Evolutionary conservation across 768 basidiomycete species (phyloP).

Genomic region (Collybia sordida): DNA sequence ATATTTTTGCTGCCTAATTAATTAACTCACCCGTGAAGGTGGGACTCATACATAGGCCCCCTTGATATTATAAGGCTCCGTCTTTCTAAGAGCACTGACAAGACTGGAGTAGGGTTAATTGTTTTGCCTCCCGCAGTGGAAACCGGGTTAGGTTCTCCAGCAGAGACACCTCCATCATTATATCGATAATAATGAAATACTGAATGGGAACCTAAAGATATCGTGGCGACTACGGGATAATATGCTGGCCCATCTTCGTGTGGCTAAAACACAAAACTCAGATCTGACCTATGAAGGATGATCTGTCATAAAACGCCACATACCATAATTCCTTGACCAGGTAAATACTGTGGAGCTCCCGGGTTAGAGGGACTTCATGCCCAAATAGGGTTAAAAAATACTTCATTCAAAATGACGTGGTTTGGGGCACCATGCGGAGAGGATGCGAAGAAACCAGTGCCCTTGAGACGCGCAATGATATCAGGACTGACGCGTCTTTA

Average conservation of each 20-base stretch:
- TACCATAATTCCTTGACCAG: constrained; percentile 94
- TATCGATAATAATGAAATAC: constrained; percentile 84
- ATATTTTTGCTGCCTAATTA: background rate
- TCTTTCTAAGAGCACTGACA: constrained; percentile 80
- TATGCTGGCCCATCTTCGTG: constrained; percentile 94
- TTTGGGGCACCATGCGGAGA: constrained; percentile 75
- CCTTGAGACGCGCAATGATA: constrained; percentile 66
- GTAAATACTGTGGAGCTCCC: constrained; percentile 56
- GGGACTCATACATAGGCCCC: constrained; percentile 62
- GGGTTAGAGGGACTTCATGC: no score
- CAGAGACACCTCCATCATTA: constrained; percentile 9
- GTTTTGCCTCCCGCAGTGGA: constrained; percentile 37
- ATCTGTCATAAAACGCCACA: background rate
- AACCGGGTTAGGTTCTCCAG: no score
- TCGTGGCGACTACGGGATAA: constrained; percentile 84
- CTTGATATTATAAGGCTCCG: constrained; percentile 82
- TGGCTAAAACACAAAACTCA: constrained; percentile 46
- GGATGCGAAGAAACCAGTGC: constrained; percentile 59
- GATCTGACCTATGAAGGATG: background rate
- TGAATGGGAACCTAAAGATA: constrained; percentile 83
- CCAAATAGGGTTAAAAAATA: no score
- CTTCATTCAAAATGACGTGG: constrained; percentile 90
- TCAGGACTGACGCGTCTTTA: constrained; percentile 58
- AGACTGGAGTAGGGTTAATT: constrained; percentile 64
- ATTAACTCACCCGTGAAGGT: constrained; percentile 67